Base-by-base conservation (phyloP, 768 basidiomycete genomes). In the Xerocomellus intermedius region DNA sequence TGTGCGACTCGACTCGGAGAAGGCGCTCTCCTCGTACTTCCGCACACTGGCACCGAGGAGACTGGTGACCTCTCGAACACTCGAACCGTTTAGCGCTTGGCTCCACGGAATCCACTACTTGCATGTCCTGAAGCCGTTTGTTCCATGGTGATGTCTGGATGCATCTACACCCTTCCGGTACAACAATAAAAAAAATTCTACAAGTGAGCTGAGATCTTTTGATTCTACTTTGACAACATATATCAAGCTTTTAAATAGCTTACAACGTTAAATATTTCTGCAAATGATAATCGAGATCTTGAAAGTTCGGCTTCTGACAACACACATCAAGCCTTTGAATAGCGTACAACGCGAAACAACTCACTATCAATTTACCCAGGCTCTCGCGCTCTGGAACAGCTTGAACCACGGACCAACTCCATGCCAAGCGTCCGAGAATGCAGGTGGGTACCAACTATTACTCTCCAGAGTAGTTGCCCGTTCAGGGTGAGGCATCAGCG, bases 401-500 rank as follows among this genome's bases (percentile, higher is more conserved):
- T 80, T 85, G 74, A 97, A 94, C 97, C 97, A 99, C 2, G 97
- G 97, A 4, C 95, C 94, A 28, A 78, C 75, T 12, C 89, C 86
- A 33, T 80, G 75, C 91, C 91, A 94, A 21, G 73, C 64, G 26
- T 80, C 75, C 35, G 70, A 70, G 58, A 87, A 69, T 28, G 76
- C 73, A 7, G 76, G 61, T 2, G 94, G 89, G 72, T 87, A 91
- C 95, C 95, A 99, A 64, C 93, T 95, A 66, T 95, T 97, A 64
- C 87, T 89, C 65, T 90, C 89, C 53, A 90, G 64, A 30, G 84
- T 79, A 19, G 83, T 81, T 6, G 91, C 89, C 16, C 96, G 84
- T 70, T 98, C 97, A 0, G 96, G 95, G 73, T 98, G 97, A 16
- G 97, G 97, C 97, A 99, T 99, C 64, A 98, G 72, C 1, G 93